Conservation (phyloP, 2,329 filamentous ascomycete genomes). For the Penicillium sp. region DNA sequence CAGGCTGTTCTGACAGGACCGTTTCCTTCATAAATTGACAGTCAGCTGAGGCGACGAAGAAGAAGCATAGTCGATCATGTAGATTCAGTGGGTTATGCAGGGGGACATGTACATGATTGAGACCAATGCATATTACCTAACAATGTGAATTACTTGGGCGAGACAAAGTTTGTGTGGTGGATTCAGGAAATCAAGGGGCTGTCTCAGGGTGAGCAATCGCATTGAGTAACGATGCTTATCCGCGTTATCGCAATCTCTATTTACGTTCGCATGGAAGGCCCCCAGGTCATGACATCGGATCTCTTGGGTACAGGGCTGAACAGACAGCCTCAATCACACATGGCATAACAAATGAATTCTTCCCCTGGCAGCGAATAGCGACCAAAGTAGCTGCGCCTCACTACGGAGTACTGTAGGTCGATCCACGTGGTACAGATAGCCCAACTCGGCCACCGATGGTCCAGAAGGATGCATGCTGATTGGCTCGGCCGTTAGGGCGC, state of each 20-base stretch:
- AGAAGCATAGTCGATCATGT: background rate
- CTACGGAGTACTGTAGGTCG: background rate
- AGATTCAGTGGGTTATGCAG: background rate
- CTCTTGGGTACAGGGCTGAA: background rate
- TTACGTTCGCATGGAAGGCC: no score
- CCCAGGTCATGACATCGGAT: background rate
- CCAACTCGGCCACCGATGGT: background rate
- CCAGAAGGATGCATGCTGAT: background rate
- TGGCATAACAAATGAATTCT: background rate
- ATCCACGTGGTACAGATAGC: background rate
- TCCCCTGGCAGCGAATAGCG: no score
- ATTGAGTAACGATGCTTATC: background rate
- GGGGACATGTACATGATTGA: background rate
- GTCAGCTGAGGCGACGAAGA: background rate
- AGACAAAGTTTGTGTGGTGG: background rate
- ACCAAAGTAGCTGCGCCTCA: no score
- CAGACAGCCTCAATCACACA: background rate
- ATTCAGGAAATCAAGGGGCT: background rate
- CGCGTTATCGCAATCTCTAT: background rate
- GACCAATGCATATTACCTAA: background rate
- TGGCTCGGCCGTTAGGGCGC: background rate
- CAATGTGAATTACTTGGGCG: background rate
- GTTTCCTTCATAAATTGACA: constrained; percentile 16
- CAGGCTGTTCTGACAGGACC: background rate
- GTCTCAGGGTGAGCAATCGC: background rate